Base-by-base conservation (phyloP, 31 red algal species). In the Asparagopsis taxiformis region DNA sequence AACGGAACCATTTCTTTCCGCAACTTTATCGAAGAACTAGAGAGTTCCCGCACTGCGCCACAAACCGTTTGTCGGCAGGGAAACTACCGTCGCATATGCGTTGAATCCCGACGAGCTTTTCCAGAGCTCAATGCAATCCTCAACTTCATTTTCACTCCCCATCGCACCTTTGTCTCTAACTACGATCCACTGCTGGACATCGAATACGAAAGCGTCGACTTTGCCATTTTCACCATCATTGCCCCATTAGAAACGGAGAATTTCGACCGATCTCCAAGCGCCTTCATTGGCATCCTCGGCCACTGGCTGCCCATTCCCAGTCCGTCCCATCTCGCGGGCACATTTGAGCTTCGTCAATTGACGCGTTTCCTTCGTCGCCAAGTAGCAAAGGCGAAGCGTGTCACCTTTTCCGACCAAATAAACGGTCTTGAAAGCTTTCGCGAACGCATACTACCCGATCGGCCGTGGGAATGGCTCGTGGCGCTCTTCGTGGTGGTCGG, bases 401-500 rank as follows among this genome's bases (percentile, higher is more conserved):
- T 36, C 11, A 39, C 61, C 1, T 2, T 51, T 17, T 73, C 56
- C 49, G 53, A 65, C n/a, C 67, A 37, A 30, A 51, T 52, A 55
- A 56, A 53, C 26, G 77, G 65, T 3, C 65, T 70, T 53, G 65
- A 68, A 57, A 30, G 43, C 6, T 69, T 69, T 59, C 62, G 68
- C 28, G 48, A 68, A 36, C 57, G 56, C 0, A 44, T 54, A 3
- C 50, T 88, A 9, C 84, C 84, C 20, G 63, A 69, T 65, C 84
- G 84, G 4, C 84, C 84, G n/a, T 88, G 84, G 84, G 84, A 88
- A 66, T 77, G 84, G 73, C 64, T 88, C 31, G 74, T 78, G 32
- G 84, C 65, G 20, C 72, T 55, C 51, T 88, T 78, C 51, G 31
- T 55, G 28, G 59, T 79, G 3, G 64, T 73, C 7, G 84, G 84